phyloP scores from a whole-genome alignment of 83 land plant genomes.

The Isoetes engelmannii region DNA sequence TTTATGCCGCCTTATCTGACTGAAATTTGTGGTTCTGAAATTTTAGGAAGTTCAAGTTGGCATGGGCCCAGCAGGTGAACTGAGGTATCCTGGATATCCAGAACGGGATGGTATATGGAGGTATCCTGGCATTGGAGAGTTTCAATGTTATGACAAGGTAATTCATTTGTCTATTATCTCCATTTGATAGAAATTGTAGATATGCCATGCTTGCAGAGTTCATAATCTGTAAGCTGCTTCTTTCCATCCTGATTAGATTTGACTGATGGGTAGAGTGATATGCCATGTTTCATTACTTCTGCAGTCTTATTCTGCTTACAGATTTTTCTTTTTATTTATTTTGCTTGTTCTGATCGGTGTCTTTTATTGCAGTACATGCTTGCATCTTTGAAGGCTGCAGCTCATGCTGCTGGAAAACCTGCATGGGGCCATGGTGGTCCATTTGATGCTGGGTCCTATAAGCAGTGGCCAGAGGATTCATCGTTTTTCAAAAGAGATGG shows the following conservation, averaged over 20 bases:
- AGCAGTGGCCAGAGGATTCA: conserved; percentile 67
- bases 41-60: conserved; percentile 72
- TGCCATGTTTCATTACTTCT: no score
- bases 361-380: conserved; percentile 54
- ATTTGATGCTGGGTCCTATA: conserved; percentile 41
- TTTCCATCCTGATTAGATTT: no score
- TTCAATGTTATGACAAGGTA: conserved; percentile 85
- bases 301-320: no score
- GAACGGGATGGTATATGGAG: conserved; percentile 39
- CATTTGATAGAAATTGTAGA: not conserved
- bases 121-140: conserved; percentile 64
- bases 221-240: not conserved
- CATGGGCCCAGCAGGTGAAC: conserved; percentile 85
- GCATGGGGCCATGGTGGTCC: conserved; percentile 71
- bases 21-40: not conserved
- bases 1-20: not conserved
- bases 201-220: no score
- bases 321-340: no score
- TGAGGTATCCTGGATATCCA: conserved; percentile 70
- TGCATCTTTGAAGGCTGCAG: conserved; percentile 55
- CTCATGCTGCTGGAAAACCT: conserved; percentile 43
- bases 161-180: not conserved
- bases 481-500: conserved; percentile 55
- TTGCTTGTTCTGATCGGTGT: no score
- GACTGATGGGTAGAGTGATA: no score